Evolutionary conservation across 2,329 filamentous ascomycete species (phyloP).

Genomic region (Coniochaeta pulveracea): DNA sequence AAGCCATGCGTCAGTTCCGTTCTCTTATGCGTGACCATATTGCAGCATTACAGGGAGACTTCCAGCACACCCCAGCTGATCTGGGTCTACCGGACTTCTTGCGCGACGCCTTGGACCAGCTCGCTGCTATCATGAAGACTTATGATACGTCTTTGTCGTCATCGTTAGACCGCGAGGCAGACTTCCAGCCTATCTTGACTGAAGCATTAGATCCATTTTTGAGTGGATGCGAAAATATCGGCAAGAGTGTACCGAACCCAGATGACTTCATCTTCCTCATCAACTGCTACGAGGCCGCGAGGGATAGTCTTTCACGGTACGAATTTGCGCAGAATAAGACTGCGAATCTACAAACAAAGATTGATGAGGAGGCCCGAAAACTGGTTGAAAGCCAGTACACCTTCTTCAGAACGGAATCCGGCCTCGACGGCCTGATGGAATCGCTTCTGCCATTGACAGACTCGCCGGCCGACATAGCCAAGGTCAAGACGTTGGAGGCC

Average conservation of each 20-base stretch:
- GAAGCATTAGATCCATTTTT: conserved; percentile 84
- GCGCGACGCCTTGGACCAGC: conserved; percentile 64
- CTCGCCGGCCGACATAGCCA: conserved; percentile 36
- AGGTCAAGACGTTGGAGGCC: conserved; percentile 39
- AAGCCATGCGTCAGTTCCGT: conserved; percentile 73
- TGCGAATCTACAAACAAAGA: conserved; percentile 41
- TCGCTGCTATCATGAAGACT: conserved; percentile 71
- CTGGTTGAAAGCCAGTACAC: conserved; percentile 58
- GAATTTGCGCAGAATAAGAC: conserved; percentile 51
- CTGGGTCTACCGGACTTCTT: conserved; percentile 72
- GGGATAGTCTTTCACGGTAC: conserved; percentile 42
- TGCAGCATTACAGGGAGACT: conserved; percentile 60
- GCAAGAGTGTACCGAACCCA: conserved; percentile 46
- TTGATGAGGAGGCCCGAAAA: conserved; percentile 42
- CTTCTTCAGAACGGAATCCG: conserved; percentile 67
- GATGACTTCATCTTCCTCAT: conserved; percentile 57
- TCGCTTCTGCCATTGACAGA: conserved; percentile 32
- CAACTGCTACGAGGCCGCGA: conserved; percentile 57
- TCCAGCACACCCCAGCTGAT: conserved; percentile 59
- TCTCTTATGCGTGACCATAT: conserved; percentile 72
- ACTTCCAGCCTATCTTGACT: conserved; percentile 63
- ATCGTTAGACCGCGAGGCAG: conserved; percentile 45
- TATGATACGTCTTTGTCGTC: conserved; percentile 71
- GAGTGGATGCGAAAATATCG: conserved; percentile 59
- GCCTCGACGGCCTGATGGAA: conserved; percentile 52